Percentiles rank a stretch among this genome's conserved stretches.
phyloP scores from a whole-genome alignment of 2,329 filamentous ascomycete species.

The Hypoxylon sp. region DNA sequence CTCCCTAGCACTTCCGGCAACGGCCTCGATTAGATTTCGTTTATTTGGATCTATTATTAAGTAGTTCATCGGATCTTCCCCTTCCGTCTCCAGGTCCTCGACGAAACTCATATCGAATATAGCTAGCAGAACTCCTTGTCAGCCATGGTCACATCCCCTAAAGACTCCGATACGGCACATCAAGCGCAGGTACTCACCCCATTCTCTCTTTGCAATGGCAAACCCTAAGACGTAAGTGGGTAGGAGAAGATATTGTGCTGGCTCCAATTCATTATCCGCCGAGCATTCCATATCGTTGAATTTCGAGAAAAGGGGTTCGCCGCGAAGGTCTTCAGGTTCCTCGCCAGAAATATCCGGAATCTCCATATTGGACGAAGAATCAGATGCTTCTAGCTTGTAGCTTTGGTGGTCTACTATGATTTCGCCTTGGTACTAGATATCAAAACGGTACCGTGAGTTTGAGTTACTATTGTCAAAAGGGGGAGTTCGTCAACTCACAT shows the following conservation, averaged over 20 bases:
- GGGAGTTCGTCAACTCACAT: neutral
- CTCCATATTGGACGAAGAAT: neutral
- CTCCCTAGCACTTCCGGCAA: neutral
- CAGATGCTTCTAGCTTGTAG: neutral
- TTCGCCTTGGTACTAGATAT: neutral
- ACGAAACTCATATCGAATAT: slow-evolving; percentile 4
- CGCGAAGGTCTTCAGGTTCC: slow-evolving; percentile 1
- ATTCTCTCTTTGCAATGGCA: slow-evolving; percentile 2
- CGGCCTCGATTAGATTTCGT: neutral
- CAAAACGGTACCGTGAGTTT: neutral
- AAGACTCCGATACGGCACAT: neutral
- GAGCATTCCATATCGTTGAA: slow-evolving; percentile 6
- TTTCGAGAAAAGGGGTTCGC: slow-evolving; percentile 1
- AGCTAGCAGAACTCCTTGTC: neutral
- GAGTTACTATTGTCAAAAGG: no score
- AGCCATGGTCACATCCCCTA: neutral
- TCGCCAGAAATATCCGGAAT: neutral
- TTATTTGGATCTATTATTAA: neutral
- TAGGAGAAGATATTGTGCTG: slow-evolving; percentile 1
- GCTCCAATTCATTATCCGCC: neutral
- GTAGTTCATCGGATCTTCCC: slow-evolving; percentile 2
- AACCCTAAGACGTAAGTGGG: slow-evolving; percentile 6
- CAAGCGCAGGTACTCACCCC: neutral
- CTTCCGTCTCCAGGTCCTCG: neutral
- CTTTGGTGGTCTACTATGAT: slow-evolving; percentile 2